Conservation (phyloP, 768 basidiomycete species). For the Auriscalpium microsporum region DNA sequence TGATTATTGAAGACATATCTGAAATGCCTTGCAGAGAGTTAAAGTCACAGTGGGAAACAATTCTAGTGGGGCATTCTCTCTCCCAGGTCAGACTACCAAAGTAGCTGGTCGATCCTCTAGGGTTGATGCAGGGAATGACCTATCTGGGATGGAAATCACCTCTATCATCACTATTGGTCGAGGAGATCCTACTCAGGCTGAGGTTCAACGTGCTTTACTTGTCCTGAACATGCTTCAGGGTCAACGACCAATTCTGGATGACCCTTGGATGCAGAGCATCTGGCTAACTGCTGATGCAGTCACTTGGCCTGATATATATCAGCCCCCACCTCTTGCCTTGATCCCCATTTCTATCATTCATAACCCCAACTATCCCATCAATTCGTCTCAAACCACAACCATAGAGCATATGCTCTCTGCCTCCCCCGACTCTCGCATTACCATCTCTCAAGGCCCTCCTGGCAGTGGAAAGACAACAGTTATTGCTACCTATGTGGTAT, state of each 20-base stretch:
- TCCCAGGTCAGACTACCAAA: conserved; percentile 16
- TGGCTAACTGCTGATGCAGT: conserved; percentile 24
- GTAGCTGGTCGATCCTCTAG: conserved; percentile 13
- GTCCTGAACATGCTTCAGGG: conserved; percentile 31
- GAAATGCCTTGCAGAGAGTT: conserved; percentile 4
- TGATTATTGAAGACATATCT: not conserved
- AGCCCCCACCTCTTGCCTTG: conserved; percentile 11
- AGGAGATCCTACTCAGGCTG: conserved; percentile 51
- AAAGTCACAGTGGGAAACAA: conserved; percentile 10
- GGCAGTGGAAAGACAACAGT: conserved; percentile 25
- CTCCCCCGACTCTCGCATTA: conserved; percentile 27
- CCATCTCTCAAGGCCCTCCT: conserved; percentile 26
- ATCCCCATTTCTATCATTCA: conserved; percentile 14
- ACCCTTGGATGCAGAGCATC: conserved; percentile 31
- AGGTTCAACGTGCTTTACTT: conserved; percentile 29
- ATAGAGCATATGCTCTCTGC: conserved; percentile 30
- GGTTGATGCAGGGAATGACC: conserved; percentile 17
- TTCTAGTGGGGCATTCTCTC: conserved; percentile 17
- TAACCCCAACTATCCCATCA: conserved; percentile 25
- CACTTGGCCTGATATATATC: conserved; percentile 30
- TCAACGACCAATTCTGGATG: conserved; percentile 19
- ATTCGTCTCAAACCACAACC: conserved; percentile 31
- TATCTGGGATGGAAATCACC: conserved; percentile 24
- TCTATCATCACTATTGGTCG: conserved; percentile 44
- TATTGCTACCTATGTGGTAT: conserved; percentile 25